Evolutionary conservation across 2,329 filamentous ascomycete species (phyloP), one percentile per base, ranked within the genome.

Genomic region (Colletotrichum musicola): DNA sequence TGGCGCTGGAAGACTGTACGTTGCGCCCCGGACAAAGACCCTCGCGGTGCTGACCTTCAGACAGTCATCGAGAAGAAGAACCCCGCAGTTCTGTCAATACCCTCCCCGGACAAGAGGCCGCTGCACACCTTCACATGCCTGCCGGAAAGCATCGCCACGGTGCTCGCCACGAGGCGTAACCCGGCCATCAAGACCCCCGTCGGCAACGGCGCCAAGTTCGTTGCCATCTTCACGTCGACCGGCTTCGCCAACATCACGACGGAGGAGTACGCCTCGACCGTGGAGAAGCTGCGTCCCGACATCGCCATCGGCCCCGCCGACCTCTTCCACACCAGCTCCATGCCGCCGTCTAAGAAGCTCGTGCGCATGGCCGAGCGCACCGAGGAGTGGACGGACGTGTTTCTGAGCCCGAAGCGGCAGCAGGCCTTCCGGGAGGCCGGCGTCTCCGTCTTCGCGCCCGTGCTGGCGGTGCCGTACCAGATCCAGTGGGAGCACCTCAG

Each of bases 1-100:
- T 96, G 75, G 93, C 92, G 0, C 82, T 98, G 30, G 96, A 99
- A 84, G 96, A 99, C 80, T 98, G 96, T 98, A 85, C 80, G 92
- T 80, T 3, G 58, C 10, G 14, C 4, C n/a, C 20, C 14, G 27
- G 4, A 79, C 30, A 44, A 56, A 16, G 30, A 27, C 2, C 18
- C 10, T 54, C 20, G 38, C 1, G 6, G n/a, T 40, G 30, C 66
- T 63, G 22, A 69, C 57, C 50, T 20, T 42, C 4, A 10, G 16
- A 46, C 6, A 90, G 88, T 90, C 76, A 81, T 90, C 71, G 88
- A 90, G 74, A 83, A 80, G 69, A 80, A 80, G 64, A 75, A 81
- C 18, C 86, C 88, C 4, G 84, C 88, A 27, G 81, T 89, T 54
- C 64, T 71, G 6, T 65, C 60, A 46, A 55, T 83, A 83, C 70